A percentile compares a stretch with the other conserved stretches of the same genome.
phyloP scores from a whole-genome alignment of 768 basidiomycete genomes.

The Mycena capillaripes region DNA sequence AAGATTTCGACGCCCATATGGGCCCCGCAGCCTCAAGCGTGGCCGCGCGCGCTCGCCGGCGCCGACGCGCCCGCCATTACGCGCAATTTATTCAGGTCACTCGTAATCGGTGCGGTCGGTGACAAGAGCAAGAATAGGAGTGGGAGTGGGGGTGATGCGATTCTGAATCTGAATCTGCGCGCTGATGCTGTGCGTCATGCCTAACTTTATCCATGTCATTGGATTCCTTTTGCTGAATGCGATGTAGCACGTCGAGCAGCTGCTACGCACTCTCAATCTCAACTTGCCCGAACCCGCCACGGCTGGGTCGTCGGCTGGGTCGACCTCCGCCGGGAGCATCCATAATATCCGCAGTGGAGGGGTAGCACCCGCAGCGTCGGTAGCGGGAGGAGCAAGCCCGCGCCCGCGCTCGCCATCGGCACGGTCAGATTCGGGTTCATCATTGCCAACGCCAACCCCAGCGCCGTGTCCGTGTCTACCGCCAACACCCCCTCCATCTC shows the following conservation, averaged over 20 bases:
- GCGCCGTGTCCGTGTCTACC: background rate
- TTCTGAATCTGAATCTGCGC: constrained; percentile 3
- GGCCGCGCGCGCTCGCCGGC: constrained; percentile 67
- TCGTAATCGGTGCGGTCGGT: constrained; percentile 51
- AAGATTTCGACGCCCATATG: constrained; percentile 68
- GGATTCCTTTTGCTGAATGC: constrained; percentile 35
- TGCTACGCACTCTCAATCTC: constrained; percentile 83
- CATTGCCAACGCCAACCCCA: background rate
- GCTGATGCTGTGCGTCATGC: constrained; percentile 59
- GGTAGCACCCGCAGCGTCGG: background rate
- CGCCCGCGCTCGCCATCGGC: constrained; percentile 28
- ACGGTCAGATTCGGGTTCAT: constrained; percentile 30
- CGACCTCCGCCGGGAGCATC: constrained; percentile 56
- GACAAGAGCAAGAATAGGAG: constrained; percentile 68
- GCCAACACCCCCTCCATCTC: too few relatives aligned
- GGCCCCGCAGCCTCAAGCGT: constrained; percentile 86
- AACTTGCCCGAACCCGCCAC: constrained; percentile 76
- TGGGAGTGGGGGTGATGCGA: constrained; percentile 23
- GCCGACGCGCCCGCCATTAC: constrained; percentile 49
- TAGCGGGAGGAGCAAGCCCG: constrained; percentile 12
- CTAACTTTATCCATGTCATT: constrained; percentile 38
- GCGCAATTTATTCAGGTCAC: constrained; percentile 77
- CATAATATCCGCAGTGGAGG: background rate
- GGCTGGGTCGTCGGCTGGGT: constrained; percentile 55
- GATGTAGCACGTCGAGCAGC: constrained; percentile 81